These are phyloP conservation scores for Prunus mongolica DNA, from an alignment of 306 rosid species.

Conservation along the genomic window DNA sequence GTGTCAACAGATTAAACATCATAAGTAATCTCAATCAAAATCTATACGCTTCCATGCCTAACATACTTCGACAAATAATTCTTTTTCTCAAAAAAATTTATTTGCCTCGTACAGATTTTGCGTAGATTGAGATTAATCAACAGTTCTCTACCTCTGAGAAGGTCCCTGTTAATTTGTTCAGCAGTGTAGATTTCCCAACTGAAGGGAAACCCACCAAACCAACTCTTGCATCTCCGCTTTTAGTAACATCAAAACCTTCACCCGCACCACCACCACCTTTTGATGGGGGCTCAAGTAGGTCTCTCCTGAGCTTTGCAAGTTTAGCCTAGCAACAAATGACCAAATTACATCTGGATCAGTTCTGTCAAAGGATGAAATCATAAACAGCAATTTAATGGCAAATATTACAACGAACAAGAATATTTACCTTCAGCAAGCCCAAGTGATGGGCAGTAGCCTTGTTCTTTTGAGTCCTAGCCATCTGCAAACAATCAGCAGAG, in stretches of 20 bases:
- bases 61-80: not conserved
- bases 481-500: conserved; percentile 38
- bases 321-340: conserved; percentile 65
- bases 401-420: not conserved
- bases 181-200: conserved; percentile 91
- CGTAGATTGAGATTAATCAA: not conserved
- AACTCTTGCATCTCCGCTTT: conserved; percentile 99
- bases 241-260: conserved; percentile 98
- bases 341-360: conserved; percentile 11
- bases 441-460: conserved; percentile 98
- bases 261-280: conserved; percentile 97
- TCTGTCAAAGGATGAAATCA: conserved; percentile 1
- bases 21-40: not conserved
- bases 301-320: conserved; percentile 93
- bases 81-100: not conserved
- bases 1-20: not conserved
- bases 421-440: conserved; percentile 87
- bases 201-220: conserved; percentile 99
- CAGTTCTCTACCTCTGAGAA: conserved; percentile 79
- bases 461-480: conserved; percentile 98
- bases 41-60: not conserved
- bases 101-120: not conserved
- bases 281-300: conserved; percentile 76
- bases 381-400: not conserved
- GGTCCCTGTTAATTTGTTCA: conserved; percentile 95